phyloP scores from a whole-genome alignment of 2,329 filamentous ascomycete genomes.

The Orbilia oligospora region DNA sequence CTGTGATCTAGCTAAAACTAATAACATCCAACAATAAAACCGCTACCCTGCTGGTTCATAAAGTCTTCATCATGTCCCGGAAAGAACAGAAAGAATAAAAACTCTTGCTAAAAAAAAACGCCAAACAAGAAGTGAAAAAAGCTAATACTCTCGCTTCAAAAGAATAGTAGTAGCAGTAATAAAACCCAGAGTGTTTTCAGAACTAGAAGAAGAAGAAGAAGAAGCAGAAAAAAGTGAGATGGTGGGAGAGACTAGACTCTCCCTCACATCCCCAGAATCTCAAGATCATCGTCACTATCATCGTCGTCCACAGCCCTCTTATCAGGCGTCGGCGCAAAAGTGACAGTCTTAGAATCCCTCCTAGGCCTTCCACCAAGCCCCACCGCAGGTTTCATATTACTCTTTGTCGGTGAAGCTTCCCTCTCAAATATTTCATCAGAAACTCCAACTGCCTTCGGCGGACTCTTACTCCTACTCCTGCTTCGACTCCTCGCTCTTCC shows the following conservation, averaged over 20 bases:
- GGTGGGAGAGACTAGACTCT: too few species aligned
- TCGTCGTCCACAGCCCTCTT: conserved; percentile 22
- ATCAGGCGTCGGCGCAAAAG: conserved; percentile 47
- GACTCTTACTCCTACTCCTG: conserved; percentile 49
- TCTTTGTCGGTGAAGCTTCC: conserved; percentile 48
- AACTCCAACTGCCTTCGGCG: background rate
- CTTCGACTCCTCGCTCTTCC: conserved; percentile 49
- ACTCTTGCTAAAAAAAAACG: background rate
- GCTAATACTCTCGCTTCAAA: conserved; percentile 1
- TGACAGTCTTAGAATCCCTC: conserved; percentile 51
- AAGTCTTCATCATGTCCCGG: background rate
- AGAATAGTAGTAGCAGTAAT: background rate
- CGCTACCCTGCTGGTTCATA: conserved; percentile 15
- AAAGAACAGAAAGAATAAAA: background rate
- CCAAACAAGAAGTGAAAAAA: conserved; percentile 14
- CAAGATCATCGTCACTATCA: conserved; percentile 57
- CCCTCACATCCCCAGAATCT: conserved; percentile 53
- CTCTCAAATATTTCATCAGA: conserved; percentile 22
- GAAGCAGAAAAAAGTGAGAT: too few species aligned
- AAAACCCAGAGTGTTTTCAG: background rate
- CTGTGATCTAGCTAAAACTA: conserved; percentile 6
- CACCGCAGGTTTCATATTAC: conserved; percentile 27
- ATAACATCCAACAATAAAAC: conserved; percentile 19
- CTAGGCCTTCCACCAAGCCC: conserved; percentile 1
- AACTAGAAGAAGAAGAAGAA: too few species aligned